Evolutionary conservation across 345 rosid genomes (phyloP), one percentile per base, ranked within the genome.

Genomic region (Salix purpurea): DNA sequence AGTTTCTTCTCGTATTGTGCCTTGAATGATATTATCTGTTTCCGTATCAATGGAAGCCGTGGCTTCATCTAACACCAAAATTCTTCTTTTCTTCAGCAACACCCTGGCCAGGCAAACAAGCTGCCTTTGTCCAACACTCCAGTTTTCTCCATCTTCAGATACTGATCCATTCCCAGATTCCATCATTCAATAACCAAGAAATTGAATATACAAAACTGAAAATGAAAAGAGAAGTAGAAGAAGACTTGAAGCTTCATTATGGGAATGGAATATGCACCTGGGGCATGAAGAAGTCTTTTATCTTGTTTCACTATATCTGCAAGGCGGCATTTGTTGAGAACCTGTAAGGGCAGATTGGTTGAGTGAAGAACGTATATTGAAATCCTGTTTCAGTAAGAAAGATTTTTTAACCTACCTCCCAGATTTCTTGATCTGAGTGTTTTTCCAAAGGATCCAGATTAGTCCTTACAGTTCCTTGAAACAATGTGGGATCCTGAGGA

Each of bases 81-180:
- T 87, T 80, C 87, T 90, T 66, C 89, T 85, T 80, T 84, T 87
- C 83, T 91, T 90, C 54, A 94, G 82, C 14, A 93, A 84, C 23
- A 87, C 95, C 79, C 98, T 86, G 5, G 92, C 92, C 23, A 94
- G 87, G 82, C 98, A 92, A 68, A 90, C 85, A 56, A 94, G 91
- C 76, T 94, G 98, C 78, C 98, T 90, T 82, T 94, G 98, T 65
- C 97, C 98, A 39, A 93, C 90, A 64, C 97, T 93, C 94, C 92
- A 95, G 82, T 93, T 95, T 82, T 89, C 94, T 70, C 98, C 97
- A 67, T 92, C 94, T 84, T 93, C 94, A 0, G 93, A 88, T 36
- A 93, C 97, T 91, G 89, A 75, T 82, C 26, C 74, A 77, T 48
- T 66, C 74, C 34, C 67, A n/a, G 48, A 52, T 78, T 72, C 72